Evolutionary conservation across 495 filamentous ascomycete species (phyloP).

Genomic region (Trichoderma erinaceum): DNA sequence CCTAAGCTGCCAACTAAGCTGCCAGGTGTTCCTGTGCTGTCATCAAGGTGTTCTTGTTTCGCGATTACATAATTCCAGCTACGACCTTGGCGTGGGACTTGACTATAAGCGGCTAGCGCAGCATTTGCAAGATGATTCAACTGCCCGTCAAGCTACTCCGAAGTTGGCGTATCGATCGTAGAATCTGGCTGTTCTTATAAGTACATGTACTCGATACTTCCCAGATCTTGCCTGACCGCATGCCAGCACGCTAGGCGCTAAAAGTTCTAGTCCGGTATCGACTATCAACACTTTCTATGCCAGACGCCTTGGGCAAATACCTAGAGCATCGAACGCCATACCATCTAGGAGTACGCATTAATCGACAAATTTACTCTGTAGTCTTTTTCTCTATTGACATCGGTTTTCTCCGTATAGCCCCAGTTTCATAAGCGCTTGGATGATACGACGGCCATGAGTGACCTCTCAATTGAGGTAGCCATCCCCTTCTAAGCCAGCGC

Average conservation of each 20-base stretch:
- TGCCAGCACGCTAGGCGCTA: too few species aligned
- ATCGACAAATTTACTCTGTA: not conserved
- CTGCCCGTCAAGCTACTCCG: not conserved
- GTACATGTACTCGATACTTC: not conserved
- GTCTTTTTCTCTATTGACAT: not conserved
- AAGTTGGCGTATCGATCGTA: not conserved
- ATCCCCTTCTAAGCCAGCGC: not conserved
- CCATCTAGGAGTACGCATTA: not conserved
- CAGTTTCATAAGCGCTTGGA: not conserved
- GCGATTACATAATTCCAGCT: not conserved
- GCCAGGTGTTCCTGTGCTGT: slow-evolving; percentile 11
- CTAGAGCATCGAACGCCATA: not conserved
- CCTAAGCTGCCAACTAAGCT: slow-evolving; percentile 1
- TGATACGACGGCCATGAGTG: not conserved
- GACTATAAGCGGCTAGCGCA: not conserved
- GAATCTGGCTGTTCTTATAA: not conserved
- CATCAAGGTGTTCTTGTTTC: not conserved
- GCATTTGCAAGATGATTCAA: not conserved
- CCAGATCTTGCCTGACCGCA: not conserved
- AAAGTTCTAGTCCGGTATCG: too few species aligned
- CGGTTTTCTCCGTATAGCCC: not conserved
- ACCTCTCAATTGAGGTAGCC: slow-evolving; percentile 1
- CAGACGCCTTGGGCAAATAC: not conserved
- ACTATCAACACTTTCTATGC: not conserved
- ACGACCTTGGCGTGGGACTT: not conserved